A percentile compares a stretch with the other conserved stretches of the same genome.
These are phyloP conservation scores for Naganishia sp. DNA, from an alignment of 1,284 basidiomycete genomes.

Conservation along the genomic window DNA sequence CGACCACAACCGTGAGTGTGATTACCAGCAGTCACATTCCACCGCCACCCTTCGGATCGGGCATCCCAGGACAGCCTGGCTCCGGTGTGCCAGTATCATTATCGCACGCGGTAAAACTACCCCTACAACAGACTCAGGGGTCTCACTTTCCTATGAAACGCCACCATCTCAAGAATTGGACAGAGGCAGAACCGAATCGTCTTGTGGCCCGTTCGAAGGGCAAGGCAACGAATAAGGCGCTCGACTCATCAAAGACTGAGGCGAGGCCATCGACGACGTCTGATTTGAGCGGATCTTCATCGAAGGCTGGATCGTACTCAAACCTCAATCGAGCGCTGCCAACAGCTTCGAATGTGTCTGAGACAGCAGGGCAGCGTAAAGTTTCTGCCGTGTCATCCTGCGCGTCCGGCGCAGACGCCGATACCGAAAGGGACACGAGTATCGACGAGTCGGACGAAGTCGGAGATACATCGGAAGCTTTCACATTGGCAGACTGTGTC, in stretches of 20 bases:
- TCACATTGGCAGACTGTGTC: slow-evolving; percentile 10
- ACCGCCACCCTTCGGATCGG: slow-evolving; percentile 18
- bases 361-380: neutral
- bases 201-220: slow-evolving; percentile 19
- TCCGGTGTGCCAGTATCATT: slow-evolving; percentile 3
- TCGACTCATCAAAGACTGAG: slow-evolving; percentile 1
- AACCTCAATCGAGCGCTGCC: slow-evolving; percentile 1
- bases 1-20: slow-evolving; percentile 14
- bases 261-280: neutral
- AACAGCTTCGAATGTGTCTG: neutral
- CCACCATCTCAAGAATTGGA: slow-evolving; percentile 23
- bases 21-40: slow-evolving; percentile 19
- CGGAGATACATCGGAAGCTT: slow-evolving; percentile 5
- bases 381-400: slow-evolving; percentile 6
- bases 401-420: slow-evolving; percentile 21
- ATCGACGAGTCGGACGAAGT: slow-evolving; percentile 18
- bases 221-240: neutral
- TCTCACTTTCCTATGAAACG: slow-evolving; percentile 2
- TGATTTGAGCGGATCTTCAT: neutral
- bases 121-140: neutral
- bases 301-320: slow-evolving; percentile 10
- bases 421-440: slow-evolving; percentile 25
- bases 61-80: slow-evolving; percentile 23
- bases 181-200: slow-evolving; percentile 23
- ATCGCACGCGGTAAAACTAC: neutral